phyloP scores from a whole-genome alignment of 148 eudicot genomes.

The Rhododendron molle region DNA sequence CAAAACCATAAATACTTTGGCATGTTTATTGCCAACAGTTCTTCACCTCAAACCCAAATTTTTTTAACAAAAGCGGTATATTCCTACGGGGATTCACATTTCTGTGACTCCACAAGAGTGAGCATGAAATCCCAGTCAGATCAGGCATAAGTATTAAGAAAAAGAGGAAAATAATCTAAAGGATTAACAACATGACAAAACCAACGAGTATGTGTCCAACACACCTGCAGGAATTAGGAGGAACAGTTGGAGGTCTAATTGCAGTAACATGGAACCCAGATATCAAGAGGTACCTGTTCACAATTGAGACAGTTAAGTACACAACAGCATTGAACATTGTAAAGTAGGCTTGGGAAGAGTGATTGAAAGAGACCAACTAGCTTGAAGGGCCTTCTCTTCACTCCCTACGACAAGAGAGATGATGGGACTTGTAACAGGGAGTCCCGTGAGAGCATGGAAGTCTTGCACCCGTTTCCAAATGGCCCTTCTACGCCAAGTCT shows the following conservation, averaged over 20 bases:
- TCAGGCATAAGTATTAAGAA: neutral
- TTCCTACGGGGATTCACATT: neutral
- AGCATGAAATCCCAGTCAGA: neutral
- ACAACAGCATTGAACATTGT: neutral
- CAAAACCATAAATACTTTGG: neutral
- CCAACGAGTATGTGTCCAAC: slow-evolving; percentile 5
- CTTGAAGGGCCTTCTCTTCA: slow-evolving; percentile 77
- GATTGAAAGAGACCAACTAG: slow-evolving; percentile 58
- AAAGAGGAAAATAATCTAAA: neutral
- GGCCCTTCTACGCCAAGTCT: slow-evolving; percentile 81
- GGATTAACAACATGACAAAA: neutral
- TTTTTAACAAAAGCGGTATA: neutral
- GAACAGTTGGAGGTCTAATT: slow-evolving; percentile 95
- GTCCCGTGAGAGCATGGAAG: slow-evolving; percentile 67
- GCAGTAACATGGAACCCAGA: slow-evolving; percentile 95
- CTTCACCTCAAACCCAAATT: neutral
- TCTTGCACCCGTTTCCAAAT: slow-evolving; percentile 76
- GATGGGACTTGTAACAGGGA: slow-evolving; percentile 76
- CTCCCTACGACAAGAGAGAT: slow-evolving; percentile 82
- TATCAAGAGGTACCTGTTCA: slow-evolving; percentile 64
- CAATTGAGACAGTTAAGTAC: slow-evolving; percentile 11
- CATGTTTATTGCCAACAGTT: neutral
- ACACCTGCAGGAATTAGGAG: slow-evolving; percentile 98
- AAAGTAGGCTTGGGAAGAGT: neutral
- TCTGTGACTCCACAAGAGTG: neutral